Evolutionary conservation across 2,329 filamentous ascomycete species (phyloP).

Genomic region (Nothomitra cinnamomea): DNA sequence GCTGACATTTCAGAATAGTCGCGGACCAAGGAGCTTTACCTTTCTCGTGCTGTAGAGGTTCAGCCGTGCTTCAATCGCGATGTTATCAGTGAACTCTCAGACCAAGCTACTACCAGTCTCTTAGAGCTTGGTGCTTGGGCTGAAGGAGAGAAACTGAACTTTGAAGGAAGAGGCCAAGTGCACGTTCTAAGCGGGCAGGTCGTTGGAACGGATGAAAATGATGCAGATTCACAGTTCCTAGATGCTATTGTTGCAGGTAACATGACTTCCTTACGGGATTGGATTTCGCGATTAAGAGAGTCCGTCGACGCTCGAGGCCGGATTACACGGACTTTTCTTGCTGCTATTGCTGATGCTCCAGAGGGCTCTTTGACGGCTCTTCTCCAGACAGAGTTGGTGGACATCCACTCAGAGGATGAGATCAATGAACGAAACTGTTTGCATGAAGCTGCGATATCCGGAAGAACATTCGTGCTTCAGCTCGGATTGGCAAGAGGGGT

Average conservation of each 20-base stretch:
- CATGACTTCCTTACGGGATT: conserved; percentile 57
- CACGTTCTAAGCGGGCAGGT: conserved; percentile 40
- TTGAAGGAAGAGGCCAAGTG: conserved; percentile 39
- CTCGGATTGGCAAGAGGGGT: conserved; percentile 62
- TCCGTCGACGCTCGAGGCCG: conserved; percentile 51
- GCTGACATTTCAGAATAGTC: conserved; percentile 33
- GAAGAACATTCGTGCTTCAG: conserved; percentile 59
- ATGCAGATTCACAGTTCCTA: conserved; percentile 74
- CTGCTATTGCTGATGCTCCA: conserved; percentile 73
- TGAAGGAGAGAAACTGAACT: conserved; percentile 84
- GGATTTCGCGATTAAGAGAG: conserved; percentile 52
- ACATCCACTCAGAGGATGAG: conserved; percentile 87
- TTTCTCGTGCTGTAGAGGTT: conserved; percentile 89
- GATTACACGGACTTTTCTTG: conserved; percentile 77
- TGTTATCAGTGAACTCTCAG: conserved; percentile 89
- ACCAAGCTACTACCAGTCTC: conserved; percentile 90
- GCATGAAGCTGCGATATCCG: conserved; percentile 92
- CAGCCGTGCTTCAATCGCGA: conserved; percentile 97
- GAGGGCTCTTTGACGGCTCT: conserved; percentile 59
- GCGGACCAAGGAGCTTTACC: conserved; percentile 91
- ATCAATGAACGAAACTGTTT: conserved; percentile 96
- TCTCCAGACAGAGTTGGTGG: conserved; percentile 64
- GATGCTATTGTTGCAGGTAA: conserved; percentile 78
- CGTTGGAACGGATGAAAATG: conserved; percentile 63
- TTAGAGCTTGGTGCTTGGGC: conserved; percentile 94